phyloP scores from a whole-genome alignment of 176 grass and related monocot species.

The Avena sativa region DNA sequence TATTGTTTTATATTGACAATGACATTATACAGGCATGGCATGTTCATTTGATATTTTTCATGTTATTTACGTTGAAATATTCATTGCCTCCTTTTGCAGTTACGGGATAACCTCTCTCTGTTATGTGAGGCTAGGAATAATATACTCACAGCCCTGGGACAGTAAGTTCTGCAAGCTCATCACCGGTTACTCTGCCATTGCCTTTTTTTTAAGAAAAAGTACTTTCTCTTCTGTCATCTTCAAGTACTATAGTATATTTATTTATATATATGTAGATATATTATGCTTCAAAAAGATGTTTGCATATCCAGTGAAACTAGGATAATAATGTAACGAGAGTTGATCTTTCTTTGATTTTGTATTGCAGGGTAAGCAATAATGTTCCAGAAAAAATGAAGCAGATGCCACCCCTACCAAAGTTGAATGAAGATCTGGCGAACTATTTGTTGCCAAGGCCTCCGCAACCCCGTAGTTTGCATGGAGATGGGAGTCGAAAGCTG shows the following conservation, averaged over 20 bases:
- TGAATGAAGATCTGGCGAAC: slow-evolving; percentile 82
- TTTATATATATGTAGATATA: background rate
- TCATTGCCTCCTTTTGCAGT: slow-evolving; percentile 40
- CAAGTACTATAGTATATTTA: background rate
- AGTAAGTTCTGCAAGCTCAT: slow-evolving; percentile 51
- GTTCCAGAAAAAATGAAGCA: slow-evolving; percentile 85
- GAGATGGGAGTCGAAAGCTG: slow-evolving; percentile 34
- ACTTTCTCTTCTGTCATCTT: background rate
- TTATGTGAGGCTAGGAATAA: slow-evolving; percentile 73
- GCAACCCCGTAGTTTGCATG: background rate
- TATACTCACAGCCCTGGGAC: slow-evolving; percentile 62
- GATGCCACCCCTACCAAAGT: slow-evolving; percentile 87
- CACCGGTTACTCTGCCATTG: background rate
- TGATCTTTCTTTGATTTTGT: background rate
- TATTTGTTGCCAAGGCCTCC: slow-evolving; percentile 63
- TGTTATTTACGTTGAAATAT: background rate
- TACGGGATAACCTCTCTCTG: slow-evolving; percentile 71
- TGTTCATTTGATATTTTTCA: slow-evolving; percentile 11
- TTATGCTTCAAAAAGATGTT: background rate
- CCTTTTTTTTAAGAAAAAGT: background rate
- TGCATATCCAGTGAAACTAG: background rate
- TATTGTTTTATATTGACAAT: background rate
- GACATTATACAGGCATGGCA: background rate
- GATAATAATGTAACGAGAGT: background rate
- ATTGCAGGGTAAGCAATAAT: slow-evolving; percentile 68